Evolutionary conservation across 768 basidiomycete genomes (phyloP), one percentile per base, ranked within the genome.

Genomic region (Zangia roseola): DNA sequence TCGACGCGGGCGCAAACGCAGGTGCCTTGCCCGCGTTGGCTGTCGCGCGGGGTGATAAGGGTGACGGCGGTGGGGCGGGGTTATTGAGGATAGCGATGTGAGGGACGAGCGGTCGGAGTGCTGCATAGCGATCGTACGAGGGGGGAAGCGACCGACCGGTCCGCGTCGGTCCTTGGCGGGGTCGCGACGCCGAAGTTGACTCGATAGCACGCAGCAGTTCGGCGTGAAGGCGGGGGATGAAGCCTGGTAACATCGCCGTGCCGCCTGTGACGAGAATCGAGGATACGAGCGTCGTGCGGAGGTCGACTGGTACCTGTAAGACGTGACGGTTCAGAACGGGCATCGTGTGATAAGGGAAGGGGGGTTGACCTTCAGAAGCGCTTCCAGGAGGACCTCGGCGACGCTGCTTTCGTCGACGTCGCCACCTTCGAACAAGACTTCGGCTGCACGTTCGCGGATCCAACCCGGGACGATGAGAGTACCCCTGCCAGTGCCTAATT

Each of bases 381-480:
- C 76, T 50, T 91, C 84, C 7, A 98, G 69, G 10, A 97, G 77
- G 23, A 86, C 77, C 61, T 94, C 91, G 0, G 91, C 88, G 7
- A 94, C 72, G 52, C 88, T 92, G 52, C 78, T 79, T 68, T 93
- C 89, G 57, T 95, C 93, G 10, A 91, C 84, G 57, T 94, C 91
- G 6, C 90, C 91, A 1, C 86, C 85, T 62, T 91, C 90, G 53
- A 97, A 97, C 10, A 97, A 71, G 6, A 95, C 78, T 66, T 98
- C 97, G 1, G 94, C 84, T 1, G 88, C 88, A 13, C 94, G 77
- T 64, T 98, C 95, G 36, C 95, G 72, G 34, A 99, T 78, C 97
- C 97, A 99, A 3, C 95, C 95, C 2, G 95, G 95, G 37, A 98
- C 81, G 38, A 90, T 74, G 39, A 97, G 67, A 0, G 86, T 91